Base-by-base conservation (phyloP, 345 rosid genomes). In the Euphorbia tirucalli region DNA sequence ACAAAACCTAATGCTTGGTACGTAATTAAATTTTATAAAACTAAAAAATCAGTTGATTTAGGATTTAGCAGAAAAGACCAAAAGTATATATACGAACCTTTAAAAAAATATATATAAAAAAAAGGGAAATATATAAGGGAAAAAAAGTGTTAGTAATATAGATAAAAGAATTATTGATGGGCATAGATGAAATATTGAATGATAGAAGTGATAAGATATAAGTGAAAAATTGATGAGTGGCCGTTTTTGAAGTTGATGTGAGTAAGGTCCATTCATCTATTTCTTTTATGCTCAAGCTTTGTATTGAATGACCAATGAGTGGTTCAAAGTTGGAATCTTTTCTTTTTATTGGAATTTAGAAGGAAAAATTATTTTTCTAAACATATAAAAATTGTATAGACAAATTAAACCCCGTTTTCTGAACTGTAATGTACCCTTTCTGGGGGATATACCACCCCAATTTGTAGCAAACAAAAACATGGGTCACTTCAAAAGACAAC, bases 201-300 rank as follows among this genome's bases (percentile, higher is more conserved):
- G 13, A 56, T 10, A 46, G 78, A 65, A 60, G 73, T 52, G 74
- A 69, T 57, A 31, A 43, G 55, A 22, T 21, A 24, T 3, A 28
- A 48, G 39, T 18, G 30, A 73, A 80, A 70, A 37, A 77, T 77
- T 66, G 76, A 24, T 0, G 2, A 14, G 21, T 65, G 77, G 32
- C 16, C 52, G 11, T 46, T 46, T 46, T 46, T 46, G 56, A 64
- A 58, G 43, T 49, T 22, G 67, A 61, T 71, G 49, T 49, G 61
- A 48, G 50, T 28, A 28, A 46, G 27, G 61, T 49, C 59, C 35
- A 64, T 63, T 50, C 48, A 14, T 43, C 19, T 30, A 11, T 5
- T 27, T 27, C 8, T 4, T 24, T 41, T 6, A 18, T 44, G 19
- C 30, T 19, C 11, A 21, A 31, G n/a, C 31, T 21, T 61, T 61